Evolutionary conservation across 2,329 filamentous ascomycete species (phyloP).

Genomic region (Venturiaceae sp.): DNA sequence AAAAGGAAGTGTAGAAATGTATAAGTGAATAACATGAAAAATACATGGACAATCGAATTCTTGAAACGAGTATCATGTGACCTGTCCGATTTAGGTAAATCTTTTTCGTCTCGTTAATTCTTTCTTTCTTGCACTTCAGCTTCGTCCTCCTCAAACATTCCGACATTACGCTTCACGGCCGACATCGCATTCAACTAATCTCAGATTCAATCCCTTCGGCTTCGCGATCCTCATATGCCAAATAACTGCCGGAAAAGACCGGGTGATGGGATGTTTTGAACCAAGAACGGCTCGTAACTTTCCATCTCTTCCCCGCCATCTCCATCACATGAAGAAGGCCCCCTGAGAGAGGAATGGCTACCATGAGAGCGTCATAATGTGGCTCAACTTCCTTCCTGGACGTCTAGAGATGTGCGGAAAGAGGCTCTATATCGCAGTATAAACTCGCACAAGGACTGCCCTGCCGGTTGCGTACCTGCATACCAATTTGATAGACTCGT

Average conservation of each 20-base stretch:
- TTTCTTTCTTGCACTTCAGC: too few relatives aligned
- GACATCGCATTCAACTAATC: background rate
- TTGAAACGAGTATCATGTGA: too few relatives aligned
- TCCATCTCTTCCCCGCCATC: background rate
- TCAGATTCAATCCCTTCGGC: background rate
- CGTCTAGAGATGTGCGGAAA: background rate
- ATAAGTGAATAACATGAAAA: too few relatives aligned
- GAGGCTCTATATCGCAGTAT: background rate
- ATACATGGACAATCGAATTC: too few relatives aligned
- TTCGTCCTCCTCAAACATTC: background rate
- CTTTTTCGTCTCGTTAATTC: too few relatives aligned
- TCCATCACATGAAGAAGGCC: background rate
- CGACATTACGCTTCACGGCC: background rate
- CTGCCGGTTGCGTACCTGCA: background rate
- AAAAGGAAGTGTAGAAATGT: too few relatives aligned
- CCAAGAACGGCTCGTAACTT: background rate
- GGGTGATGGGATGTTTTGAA: background rate
- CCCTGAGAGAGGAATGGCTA: background rate
- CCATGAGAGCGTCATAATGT: background rate
- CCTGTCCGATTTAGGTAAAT: too few relatives aligned
- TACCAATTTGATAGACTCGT: background rate
- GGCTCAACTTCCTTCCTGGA: background rate
- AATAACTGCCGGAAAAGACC: background rate
- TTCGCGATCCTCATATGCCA: background rate
- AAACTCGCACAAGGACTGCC: background rate